Evolutionary conservation across 2,329 filamentous ascomycete genomes (phyloP), one percentile per base, ranked within the genome.

Genomic region (Parafenestella ontariensis): DNA sequence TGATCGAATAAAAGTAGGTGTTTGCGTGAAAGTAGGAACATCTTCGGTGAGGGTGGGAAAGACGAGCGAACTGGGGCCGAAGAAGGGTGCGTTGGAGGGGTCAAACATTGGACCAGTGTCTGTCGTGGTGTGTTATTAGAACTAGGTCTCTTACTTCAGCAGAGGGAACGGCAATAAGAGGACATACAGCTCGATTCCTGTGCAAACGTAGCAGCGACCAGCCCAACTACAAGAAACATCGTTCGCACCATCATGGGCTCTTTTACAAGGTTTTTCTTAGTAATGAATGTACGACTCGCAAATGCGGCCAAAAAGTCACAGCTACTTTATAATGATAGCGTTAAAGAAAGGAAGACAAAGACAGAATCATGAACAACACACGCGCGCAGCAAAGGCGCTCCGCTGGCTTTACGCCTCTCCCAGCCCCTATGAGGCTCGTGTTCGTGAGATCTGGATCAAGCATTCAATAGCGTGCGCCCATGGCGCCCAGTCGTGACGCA

Each of bases 101-200:
- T 69, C 49, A 52, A 66, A 65, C 21, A 54, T 29, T 2, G 66
- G 62, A 33, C 59, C 61, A 17, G 56, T 59, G 36, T 62, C 65
- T 68, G 11, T 15, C 21, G 31, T 10, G 10, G 9, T 9, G 26
- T 15, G 49, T 33, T 23, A 46, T 34, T 17, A 18, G 23, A 26
- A 15, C 21, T 34, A 29, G 21, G 13, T 13, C 15, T 29, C 17
- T 13, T 34, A 17, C 13, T 7, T 13, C 40, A 10, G n/a, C 8
- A 39, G 1, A 21, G 2, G 15, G 3, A n/a, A 31, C 18, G 33
- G 21, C 8, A 31, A 42, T 5, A 11, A n/a, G 28, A 42, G 33
- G 17, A 60, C 55, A 43, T 49, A 61, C 58, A 51, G 6, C 5
- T 49, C 17, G 56, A 52, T 10, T 42, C 31, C 44, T 54, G 55